These are phyloP conservation scores for Aspergillus ostianus DNA, from an alignment of 495 filamentous ascomycete species.

Conservation along the genomic window DNA sequence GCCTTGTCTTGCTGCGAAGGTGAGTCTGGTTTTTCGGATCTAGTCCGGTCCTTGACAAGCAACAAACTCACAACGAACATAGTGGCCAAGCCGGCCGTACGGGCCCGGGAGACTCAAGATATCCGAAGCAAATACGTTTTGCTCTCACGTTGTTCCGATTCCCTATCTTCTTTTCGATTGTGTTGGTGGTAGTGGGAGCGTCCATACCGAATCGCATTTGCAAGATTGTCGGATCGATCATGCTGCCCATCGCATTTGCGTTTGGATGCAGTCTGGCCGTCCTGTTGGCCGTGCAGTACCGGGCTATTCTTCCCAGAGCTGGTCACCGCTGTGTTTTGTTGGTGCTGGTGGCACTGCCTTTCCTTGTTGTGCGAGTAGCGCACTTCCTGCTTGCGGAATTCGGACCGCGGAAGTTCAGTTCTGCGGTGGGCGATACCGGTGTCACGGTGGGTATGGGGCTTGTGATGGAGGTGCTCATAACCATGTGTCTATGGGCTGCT, in stretches of 20 bases:
- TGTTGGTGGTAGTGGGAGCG: constrained; percentile 27
- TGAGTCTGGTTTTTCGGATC: constrained; percentile 10
- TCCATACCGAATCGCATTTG: constrained; percentile 20
- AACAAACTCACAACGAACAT: neutral
- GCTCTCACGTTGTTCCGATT: constrained; percentile 29
- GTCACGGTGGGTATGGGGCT: constrained; percentile 29
- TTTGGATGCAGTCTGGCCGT: constrained; percentile 26
- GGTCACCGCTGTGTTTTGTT: constrained; percentile 26
- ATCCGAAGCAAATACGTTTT: constrained; percentile 28
- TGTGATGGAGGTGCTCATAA: constrained; percentile 32
- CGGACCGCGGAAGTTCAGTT: constrained; percentile 26
- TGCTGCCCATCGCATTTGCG: constrained; percentile 26
- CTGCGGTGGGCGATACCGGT: constrained; percentile 20
- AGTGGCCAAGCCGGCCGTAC: constrained; percentile 34
- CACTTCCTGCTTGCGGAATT: constrained; percentile 28
- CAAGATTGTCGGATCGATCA: constrained; percentile 23
- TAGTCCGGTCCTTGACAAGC: neutral
- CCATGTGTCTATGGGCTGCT: constrained; percentile 22
- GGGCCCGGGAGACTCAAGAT: constrained; percentile 32
- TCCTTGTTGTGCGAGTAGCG: constrained; percentile 25
- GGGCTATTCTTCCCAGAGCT: constrained; percentile 20
- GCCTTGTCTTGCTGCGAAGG: constrained; percentile 32
- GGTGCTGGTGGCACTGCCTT: constrained; percentile 23
- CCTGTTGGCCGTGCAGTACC: constrained; percentile 25
- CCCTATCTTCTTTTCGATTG: constrained; percentile 26